Evolutionary conservation across 441 rosid genomes (phyloP).

Genomic region (Eruca vesicaria): DNA sequence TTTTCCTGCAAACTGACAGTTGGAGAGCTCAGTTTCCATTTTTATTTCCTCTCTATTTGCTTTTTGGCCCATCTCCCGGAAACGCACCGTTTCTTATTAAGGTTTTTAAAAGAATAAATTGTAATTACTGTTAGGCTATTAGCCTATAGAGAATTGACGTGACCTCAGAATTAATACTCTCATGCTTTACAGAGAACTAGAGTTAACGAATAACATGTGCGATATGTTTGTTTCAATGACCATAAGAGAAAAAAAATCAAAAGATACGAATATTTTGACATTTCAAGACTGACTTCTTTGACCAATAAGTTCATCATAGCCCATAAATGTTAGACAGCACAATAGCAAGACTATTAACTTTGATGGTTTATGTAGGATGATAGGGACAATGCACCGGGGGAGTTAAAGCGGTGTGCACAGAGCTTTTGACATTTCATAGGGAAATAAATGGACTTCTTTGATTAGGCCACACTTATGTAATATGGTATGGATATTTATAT

Average conservation of each 20-base stretch:
- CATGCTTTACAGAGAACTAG: background rate
- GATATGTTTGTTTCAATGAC: background rate
- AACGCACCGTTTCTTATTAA: constrained; percentile 15
- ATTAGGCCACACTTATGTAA: background rate
- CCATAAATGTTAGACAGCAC: constrained; percentile 6
- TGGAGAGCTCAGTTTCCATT: constrained; percentile 34
- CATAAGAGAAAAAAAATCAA: background rate
- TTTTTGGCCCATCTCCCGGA: constrained; percentile 2
- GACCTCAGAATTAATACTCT: background rate
- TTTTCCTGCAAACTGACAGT: constrained; percentile 37
- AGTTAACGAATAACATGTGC: background rate
- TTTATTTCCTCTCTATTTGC: background rate
- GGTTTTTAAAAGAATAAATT: background rate
- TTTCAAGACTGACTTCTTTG: constrained; percentile 14
- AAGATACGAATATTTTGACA: background rate
- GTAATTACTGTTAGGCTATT: background rate
- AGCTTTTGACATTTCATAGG: background rate
- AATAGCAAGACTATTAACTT: background rate
- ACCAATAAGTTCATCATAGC: constrained; percentile 10
- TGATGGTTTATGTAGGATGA: background rate
- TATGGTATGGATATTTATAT: background rate
- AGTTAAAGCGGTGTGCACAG: background rate
- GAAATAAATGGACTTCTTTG: background rate
- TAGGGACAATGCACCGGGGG: background rate
- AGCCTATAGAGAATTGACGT: background rate